Evolutionary conservation across 768 basidiomycete species (phyloP), one percentile per base, ranked within the genome.

Genomic region (Collybiopsis confluens): DNA sequence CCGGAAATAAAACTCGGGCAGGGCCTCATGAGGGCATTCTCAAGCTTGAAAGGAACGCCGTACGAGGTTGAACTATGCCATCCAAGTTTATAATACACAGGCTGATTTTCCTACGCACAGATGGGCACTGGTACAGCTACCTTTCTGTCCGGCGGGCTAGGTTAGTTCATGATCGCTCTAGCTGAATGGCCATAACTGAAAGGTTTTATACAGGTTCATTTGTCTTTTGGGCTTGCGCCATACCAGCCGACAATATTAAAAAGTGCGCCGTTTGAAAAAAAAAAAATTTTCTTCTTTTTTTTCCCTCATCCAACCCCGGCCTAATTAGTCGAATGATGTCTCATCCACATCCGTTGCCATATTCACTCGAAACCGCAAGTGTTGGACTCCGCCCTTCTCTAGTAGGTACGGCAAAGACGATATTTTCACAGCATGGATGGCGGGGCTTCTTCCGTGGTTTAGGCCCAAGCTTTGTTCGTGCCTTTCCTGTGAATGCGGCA

Each of bases 231-330:
- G 70, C 72, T 21, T 78, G 82, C 73, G 83, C 79, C 21, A 85
- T 87, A 58, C 86, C 89, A 3, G 77, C 84, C 52, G 91, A 93
- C 68, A 90, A 90, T 64, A 72, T 90, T 56, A 92, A 93, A 70
- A 92, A 90, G 89, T 89, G 61, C 54, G 75, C 68, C n/a, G n/a
- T n/a, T n/a, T n/a, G n/a, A n/a, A n/a, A n/a, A n/a, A n/a, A n/a
- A n/a, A n/a, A n/a, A n/a, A n/a, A n/a, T n/a, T n/a, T n/a, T n/a
- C n/a, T n/a, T n/a, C n/a, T n/a, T n/a, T n/a, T n/a, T n/a, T n/a
- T n/a, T n/a, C n/a, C n/a, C n/a, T n/a, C n/a, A n/a, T n/a, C n/a
- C n/a, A n/a, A n/a, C n/a, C n/a, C n/a, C n/a, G n/a, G n/a, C n/a
- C n/a, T n/a, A n/a, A n/a, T 16, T 55, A 86, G 83, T 64, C 83